These are phyloP conservation scores for Rhodotorula sp. DNA, from an alignment of 1,284 basidiomycete species.

Conservation along the genomic window DNA sequence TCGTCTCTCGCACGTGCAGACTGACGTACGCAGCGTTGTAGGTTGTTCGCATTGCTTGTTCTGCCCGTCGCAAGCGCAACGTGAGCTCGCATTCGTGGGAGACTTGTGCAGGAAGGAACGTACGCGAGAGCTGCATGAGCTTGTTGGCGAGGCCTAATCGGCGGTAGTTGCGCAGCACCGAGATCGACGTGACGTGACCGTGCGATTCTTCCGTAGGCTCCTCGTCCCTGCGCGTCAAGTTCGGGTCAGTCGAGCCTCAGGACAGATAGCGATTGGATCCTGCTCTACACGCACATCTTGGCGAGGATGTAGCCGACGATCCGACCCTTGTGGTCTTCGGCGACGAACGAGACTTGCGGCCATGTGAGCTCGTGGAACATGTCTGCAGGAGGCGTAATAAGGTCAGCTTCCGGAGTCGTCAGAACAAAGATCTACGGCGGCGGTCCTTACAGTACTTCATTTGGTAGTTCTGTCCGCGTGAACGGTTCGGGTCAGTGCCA, in stretches of 20 bases:
- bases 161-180: constrained; percentile 78
- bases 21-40: constrained; percentile 76
- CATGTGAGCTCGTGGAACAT: constrained; percentile 85
- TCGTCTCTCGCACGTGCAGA: constrained; percentile 82
- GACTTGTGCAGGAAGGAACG: constrained; percentile 45
- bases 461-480: constrained; percentile 34
- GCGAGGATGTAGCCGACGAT: constrained; percentile 93
- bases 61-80: constrained; percentile 51
- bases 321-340: constrained; percentile 81
- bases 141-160: constrained; percentile 81
- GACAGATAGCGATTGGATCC: background rate
- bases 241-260: background rate
- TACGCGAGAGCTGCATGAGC: constrained; percentile 83
- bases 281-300: constrained; percentile 68
- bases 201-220: constrained; percentile 62
- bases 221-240: constrained; percentile 62
- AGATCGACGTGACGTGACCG: constrained; percentile 89
- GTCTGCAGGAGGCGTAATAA: constrained; percentile 57
- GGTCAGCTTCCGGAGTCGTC: background rate
- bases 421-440: background rate
- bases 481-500: background rate
- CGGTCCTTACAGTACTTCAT: constrained; percentile 78
- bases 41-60: constrained; percentile 80
- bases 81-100: background rate
- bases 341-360: constrained; percentile 92